Percentiles rank a stretch among this genome's conserved stretches.
Evolutionary conservation across 306 rosid genomes (phyloP).

Genomic region (Fragaria nilgerrensis): DNA sequence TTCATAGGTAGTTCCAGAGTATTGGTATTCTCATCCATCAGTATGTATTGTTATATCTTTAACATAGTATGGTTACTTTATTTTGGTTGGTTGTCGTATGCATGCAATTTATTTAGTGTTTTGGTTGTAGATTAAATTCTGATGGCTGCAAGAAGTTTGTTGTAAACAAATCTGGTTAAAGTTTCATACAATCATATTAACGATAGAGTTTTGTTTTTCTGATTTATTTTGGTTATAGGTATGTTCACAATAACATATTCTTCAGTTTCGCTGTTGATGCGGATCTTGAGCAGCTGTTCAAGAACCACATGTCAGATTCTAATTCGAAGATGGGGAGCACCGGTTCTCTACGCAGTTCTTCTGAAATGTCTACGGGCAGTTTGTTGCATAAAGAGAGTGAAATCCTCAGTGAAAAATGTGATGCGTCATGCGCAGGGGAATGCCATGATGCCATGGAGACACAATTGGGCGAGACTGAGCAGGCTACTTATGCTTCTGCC

Average conservation of each 20-base stretch:
- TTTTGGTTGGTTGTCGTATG: not conserved
- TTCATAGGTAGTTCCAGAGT: not conserved
- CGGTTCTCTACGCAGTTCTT: slow-evolving; percentile 34
- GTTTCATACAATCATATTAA: not conserved
- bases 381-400: slow-evolving; percentile 38
- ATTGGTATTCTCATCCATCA: not conserved
- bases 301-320: slow-evolving; percentile 50
- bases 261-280: slow-evolving; percentile 98
- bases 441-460: slow-evolving; percentile 45
- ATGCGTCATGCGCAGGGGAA: slow-evolving; percentile 40
- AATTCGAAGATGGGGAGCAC: slow-evolving; percentile 38
- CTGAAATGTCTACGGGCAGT: slow-evolving; percentile 44
- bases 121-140: not conserved
- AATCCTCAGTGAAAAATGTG: slow-evolving; percentile 53
- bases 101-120: not conserved
- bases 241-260: slow-evolving; percentile 98
- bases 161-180: not conserved
- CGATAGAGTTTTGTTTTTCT: slow-evolving; percentile 12
- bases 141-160: not conserved
- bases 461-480: slow-evolving; percentile 87
- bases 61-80: not conserved
- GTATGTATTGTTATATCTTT: not conserved
- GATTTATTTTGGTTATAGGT: slow-evolving; percentile 48
- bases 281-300: slow-evolving; percentile 85
- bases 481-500: slow-evolving; percentile 98